These are phyloP conservation scores for Scenedesmus sp. DNA, from an alignment of 163 green algal genomes.

Conservation along the genomic window DNA sequence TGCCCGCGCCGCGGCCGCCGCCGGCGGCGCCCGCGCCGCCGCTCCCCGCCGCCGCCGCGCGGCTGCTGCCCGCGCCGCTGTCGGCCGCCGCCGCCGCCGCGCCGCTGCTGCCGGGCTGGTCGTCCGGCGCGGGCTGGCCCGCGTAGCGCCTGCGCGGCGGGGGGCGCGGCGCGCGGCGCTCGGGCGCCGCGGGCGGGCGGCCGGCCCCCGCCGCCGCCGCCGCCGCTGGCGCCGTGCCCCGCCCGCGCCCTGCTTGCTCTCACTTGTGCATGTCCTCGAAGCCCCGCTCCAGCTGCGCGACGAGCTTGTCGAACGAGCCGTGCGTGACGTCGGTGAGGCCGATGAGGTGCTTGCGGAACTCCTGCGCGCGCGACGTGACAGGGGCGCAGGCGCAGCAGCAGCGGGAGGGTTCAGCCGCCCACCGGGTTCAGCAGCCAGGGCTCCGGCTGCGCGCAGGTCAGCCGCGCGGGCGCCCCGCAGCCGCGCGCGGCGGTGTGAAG, in stretches of 20 bases:
- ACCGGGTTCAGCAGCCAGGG: too few species aligned
- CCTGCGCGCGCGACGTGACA: conserved; percentile 2
- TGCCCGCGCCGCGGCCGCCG: too few species aligned
- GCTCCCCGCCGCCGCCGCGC: too few species aligned
- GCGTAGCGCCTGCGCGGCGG: conserved; percentile 45
- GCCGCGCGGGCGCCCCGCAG: neutral
- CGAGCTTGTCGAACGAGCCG: conserved; percentile 88
- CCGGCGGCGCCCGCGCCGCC: neutral
- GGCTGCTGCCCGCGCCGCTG: neutral
- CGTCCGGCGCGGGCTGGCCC: conserved; percentile 20
- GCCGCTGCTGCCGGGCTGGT: conserved; percentile 16
- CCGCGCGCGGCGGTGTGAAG: neutral
- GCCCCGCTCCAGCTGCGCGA: conserved; percentile 88
- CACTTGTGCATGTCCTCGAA: conserved; percentile 72
- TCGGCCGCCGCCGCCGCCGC: neutral
- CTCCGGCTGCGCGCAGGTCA: too few species aligned
- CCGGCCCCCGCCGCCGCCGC: neutral
- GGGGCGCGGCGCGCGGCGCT: neutral
- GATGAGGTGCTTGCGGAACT: conserved; percentile 84
- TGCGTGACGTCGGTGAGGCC: conserved; percentile 87
- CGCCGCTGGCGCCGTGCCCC: conserved; percentile 51
- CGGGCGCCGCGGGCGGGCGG: too few species aligned
- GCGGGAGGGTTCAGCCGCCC: neutral
- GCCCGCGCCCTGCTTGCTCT: neutral
- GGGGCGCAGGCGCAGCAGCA: neutral